Evolutionary conservation across 2,329 filamentous ascomycete species (phyloP).

Genomic region (Cryphonectria naterciae): DNA sequence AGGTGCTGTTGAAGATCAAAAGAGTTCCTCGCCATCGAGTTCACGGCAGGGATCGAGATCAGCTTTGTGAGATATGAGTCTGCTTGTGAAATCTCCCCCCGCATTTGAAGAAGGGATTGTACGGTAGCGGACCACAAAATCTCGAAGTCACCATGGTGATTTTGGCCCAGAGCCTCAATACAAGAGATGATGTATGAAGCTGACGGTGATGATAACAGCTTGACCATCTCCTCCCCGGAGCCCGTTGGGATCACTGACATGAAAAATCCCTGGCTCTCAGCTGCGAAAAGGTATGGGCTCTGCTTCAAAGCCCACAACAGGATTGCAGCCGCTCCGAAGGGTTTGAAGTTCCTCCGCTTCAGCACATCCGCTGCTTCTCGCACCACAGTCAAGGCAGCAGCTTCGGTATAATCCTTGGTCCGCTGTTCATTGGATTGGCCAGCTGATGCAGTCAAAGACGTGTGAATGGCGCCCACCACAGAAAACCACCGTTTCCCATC

Average conservation of each 20-base stretch:
- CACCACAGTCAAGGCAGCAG: constrained; percentile 41
- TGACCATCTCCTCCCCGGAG: constrained; percentile 57
- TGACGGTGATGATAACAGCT: constrained; percentile 70
- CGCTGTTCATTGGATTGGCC: constrained; percentile 26
- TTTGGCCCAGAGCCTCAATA: constrained; percentile 59
- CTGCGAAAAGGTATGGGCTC: constrained; percentile 47
- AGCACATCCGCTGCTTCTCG: constrained; percentile 47
- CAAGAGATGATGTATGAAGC: constrained; percentile 67
- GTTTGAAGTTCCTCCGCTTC: constrained; percentile 58
- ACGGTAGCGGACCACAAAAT: constrained; percentile 52
- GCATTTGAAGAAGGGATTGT: constrained; percentile 43
- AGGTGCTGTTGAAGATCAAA: constrained; percentile 53
- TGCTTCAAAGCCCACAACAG: constrained; percentile 47
- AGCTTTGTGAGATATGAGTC: constrained; percentile 48
- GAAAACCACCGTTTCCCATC: constrained; percentile 71
- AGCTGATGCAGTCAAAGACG: constrained; percentile 30
- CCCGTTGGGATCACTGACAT: constrained; percentile 52
- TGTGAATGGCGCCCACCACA: constrained; percentile 53
- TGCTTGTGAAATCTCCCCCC: constrained; percentile 36
- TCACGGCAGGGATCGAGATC: constrained; percentile 49
- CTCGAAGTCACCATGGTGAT: constrained; percentile 43
- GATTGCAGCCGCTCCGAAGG: constrained; percentile 57
- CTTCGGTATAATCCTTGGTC: constrained; percentile 36
- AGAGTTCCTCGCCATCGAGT: constrained; percentile 44
- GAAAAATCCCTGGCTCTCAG: constrained; percentile 40